phyloP scores from a whole-genome alignment of 75 land plant species.

The Selaginella moellendorffii region DNA sequence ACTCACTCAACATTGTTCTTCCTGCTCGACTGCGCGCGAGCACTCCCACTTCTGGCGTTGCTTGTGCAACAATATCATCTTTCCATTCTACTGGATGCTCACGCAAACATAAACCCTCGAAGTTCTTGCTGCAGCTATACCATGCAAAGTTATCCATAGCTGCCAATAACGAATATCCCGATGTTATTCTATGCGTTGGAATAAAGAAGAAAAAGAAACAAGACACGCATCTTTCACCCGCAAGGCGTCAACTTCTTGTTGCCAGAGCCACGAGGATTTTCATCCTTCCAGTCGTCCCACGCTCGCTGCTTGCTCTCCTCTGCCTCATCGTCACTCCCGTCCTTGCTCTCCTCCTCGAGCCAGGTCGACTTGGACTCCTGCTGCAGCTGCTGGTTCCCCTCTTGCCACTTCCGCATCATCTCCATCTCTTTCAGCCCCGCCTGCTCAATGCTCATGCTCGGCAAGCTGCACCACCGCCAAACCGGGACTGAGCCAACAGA shows the following conservation, averaged over 20 bases:
- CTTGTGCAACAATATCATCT: too few relatives aligned
- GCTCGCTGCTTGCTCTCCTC: constrained; percentile 83
- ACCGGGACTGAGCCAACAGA: too few relatives aligned
- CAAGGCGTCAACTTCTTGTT: constrained; percentile 94
- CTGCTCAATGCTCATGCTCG: constrained; percentile 98
- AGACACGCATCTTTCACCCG: constrained; percentile 18
- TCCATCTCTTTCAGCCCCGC: constrained; percentile 95
- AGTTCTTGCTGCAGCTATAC: too few relatives aligned
- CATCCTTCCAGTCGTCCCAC: constrained; percentile 99
- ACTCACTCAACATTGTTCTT: too few relatives aligned
- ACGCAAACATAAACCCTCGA: too few relatives aligned
- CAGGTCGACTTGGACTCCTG: constrained; percentile 82
- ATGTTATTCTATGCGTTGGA: neutral
- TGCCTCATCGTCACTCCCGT: constrained; percentile 70
- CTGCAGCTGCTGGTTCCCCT: constrained; percentile 38
- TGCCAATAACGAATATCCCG: neutral
- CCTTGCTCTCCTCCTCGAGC: constrained; percentile 44
- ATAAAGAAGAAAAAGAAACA: neutral
- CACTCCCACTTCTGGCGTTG: too few relatives aligned
- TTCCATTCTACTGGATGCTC: too few relatives aligned
- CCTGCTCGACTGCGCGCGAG: too few relatives aligned
- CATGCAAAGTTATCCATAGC: too few relatives aligned
- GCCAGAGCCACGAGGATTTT: constrained; percentile 94
- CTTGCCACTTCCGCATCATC: constrained; percentile 90
- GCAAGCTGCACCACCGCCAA: constrained; percentile 60